Percentiles rank a stretch among this genome's conserved stretches.
Evolutionary conservation across 2,329 filamentous ascomycete species (phyloP).

Genomic region (Dryadomyces quercus-mongolicae): DNA sequence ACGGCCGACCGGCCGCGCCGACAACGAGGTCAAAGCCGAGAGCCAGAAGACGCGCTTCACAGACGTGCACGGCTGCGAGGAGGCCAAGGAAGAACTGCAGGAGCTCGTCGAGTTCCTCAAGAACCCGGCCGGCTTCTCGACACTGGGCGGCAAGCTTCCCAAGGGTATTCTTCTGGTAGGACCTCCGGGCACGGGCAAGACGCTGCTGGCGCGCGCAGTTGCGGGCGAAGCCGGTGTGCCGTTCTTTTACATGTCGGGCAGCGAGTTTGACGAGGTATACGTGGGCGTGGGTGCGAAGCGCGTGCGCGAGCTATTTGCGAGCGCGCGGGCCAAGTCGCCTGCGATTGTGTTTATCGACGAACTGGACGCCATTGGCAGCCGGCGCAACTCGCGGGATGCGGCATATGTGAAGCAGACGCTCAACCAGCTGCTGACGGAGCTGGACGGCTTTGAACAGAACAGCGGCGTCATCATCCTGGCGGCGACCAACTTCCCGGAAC

Average conservation of each 20-base stretch:
- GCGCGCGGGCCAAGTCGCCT: conserved; percentile 23
- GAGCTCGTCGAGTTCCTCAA: conserved; percentile 94
- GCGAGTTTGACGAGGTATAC: conserved; percentile 96
- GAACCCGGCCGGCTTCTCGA: conserved; percentile 85
- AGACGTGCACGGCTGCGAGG: conserved; percentile 94
- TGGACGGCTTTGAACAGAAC: conserved; percentile 93
- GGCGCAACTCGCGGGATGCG: conserved; percentile 83
- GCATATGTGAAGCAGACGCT: conserved; percentile 95
- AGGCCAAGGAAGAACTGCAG: conserved; percentile 95
- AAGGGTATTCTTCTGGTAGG: conserved; percentile 94
- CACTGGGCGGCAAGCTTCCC: conserved; percentile 88
- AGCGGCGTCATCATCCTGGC: conserved; percentile 92
- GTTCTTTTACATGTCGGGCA: conserved; percentile 99
- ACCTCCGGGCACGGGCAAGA: conserved; percentile 95
- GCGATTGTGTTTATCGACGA: conserved; percentile 78
- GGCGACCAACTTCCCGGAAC: conserved; percentile 90
- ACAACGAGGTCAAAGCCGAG: conserved; percentile 80
- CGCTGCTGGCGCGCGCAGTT: conserved; percentile 84
- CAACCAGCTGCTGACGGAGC: conserved; percentile 91
- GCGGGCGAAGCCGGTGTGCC: conserved; percentile 94
- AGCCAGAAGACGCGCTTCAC: conserved; percentile 83
- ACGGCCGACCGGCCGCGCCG: conserved; percentile 57
- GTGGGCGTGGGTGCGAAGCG: conserved; percentile 74
- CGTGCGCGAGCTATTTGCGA: conserved; percentile 51
- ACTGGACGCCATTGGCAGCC: conserved; percentile 84